These are phyloP conservation scores for Glarea lozoyensis DNA, from an alignment of 495 filamentous ascomycete species.

Conservation along the genomic window DNA sequence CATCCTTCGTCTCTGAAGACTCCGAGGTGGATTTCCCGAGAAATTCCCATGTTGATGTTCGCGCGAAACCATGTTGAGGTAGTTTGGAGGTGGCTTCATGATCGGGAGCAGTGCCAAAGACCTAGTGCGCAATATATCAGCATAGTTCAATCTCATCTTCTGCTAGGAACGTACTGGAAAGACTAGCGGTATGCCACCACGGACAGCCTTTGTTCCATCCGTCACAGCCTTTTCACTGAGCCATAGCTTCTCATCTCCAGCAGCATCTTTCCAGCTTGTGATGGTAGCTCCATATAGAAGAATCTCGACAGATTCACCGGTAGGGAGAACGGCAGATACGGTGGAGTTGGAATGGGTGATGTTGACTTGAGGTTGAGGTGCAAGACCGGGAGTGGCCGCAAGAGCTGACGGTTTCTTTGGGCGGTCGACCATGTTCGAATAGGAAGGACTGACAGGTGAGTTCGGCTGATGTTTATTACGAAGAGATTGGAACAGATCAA, in stretches of 20 bases:
- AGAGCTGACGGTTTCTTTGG: constrained; percentile 74
- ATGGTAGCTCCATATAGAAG: constrained; percentile 90
- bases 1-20: constrained; percentile 27
- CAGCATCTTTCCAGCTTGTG: constrained; percentile 77
- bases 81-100: constrained; percentile 64
- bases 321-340: constrained; percentile 66
- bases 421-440: constrained; percentile 63
- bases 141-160: neutral
- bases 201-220: constrained; percentile 51
- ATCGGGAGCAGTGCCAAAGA: constrained; percentile 76
- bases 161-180: constrained; percentile 64
- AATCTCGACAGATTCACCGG: constrained; percentile 76
- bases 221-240: constrained; percentile 65
- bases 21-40: constrained; percentile 62
- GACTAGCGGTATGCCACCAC: constrained; percentile 84
- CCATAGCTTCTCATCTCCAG: constrained; percentile 81
- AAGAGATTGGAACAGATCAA: no score
- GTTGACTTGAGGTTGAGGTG: constrained; percentile 59
- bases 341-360: constrained; percentile 54
- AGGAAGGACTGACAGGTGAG: neutral
- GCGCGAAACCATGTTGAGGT: constrained; percentile 94
- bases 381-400: constrained; percentile 52
- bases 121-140: constrained; percentile 40
- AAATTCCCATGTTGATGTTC: constrained; percentile 72
- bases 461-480: no score